A percentile compares a stretch with the other conserved stretches of the same genome.
Evolutionary conservation across 2,329 filamentous ascomycete genomes (phyloP).

Genomic region (Curvularia sp.): DNA sequence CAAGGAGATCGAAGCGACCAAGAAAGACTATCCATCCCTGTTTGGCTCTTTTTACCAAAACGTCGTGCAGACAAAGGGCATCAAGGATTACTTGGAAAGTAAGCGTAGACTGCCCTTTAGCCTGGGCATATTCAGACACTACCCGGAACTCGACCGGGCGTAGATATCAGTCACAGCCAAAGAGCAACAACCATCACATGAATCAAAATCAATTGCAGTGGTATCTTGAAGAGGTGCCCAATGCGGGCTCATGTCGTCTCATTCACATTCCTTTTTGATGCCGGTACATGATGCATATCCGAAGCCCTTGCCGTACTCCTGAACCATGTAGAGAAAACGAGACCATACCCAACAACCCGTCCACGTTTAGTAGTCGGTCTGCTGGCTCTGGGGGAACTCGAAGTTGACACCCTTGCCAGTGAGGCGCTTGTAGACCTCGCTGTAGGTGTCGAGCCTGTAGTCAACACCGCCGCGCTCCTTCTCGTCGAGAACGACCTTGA

Average conservation of each 20-base stretch:
- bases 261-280: conserved; percentile 51
- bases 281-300: conserved; percentile 50
- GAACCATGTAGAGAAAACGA: conserved; percentile 38
- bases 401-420: conserved; percentile 97
- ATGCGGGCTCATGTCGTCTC: conserved; percentile 46
- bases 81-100: conserved; percentile 74
- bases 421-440: conserved; percentile 97
- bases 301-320: conserved; percentile 47
- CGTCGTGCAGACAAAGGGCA: conserved; percentile 67
- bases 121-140: conserved; percentile 73
- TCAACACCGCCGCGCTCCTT: conserved; percentile 99
- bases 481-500: conserved; percentile 99
- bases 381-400: conserved; percentile 91
- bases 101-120: conserved; percentile 67
- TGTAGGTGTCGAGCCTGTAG: conserved; percentile 99
- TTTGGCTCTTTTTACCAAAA: conserved; percentile 68
- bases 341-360: conserved; percentile 26
- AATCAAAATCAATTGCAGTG: conserved; percentile 47
- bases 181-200: conserved; percentile 30
- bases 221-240: conserved; percentile 45
- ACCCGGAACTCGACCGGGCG: conserved; percentile 71
- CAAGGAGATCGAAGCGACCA: conserved; percentile 65
- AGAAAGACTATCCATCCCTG: conserved; percentile 65
- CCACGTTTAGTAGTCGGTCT: conserved; percentile 76
- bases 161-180: conserved; percentile 20